Percentiles rank a stretch among this genome's conserved stretches.
phyloP scores from a whole-genome alignment of 306 rosid genomes.

The Morella rubra region DNA sequence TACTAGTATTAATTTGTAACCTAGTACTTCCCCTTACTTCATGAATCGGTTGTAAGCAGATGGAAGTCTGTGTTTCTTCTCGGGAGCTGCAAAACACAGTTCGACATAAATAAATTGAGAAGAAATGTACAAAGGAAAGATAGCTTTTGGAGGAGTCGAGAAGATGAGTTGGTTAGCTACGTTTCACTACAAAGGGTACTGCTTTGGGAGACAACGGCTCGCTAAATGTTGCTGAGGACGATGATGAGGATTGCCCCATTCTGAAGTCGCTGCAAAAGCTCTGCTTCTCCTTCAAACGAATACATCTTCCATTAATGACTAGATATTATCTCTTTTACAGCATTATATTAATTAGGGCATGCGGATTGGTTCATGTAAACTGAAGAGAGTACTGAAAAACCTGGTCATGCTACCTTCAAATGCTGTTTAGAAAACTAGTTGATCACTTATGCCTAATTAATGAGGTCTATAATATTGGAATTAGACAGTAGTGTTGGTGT shows the following conservation, averaged over 20 bases:
- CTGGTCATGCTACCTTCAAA: neutral
- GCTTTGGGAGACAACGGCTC: conserved; percentile 84
- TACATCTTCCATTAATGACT: neutral
- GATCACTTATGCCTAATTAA: neutral
- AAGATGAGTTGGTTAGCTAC: conserved; percentile 31
- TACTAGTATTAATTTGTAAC: neutral
- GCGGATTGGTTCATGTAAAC: neutral
- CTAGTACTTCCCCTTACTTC: conserved; percentile 59
- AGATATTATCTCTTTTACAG: neutral
- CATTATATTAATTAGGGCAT: neutral
- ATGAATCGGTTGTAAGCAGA: conserved; percentile 98
- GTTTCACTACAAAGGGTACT: conserved; percentile 81
- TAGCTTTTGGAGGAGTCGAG: neutral
- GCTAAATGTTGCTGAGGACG: conserved; percentile 54
- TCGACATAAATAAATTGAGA: neutral
- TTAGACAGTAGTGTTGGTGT: neutral
- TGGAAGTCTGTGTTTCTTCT: conserved; percentile 95
- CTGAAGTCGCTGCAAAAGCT: conserved; percentile 58
- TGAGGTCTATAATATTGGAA: neutral
- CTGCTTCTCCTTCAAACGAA: conserved; percentile 37
- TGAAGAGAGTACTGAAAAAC: neutral
- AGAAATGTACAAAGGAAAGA: neutral
- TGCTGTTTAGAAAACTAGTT: too few species aligned
- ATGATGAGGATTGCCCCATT: conserved; percentile 57
- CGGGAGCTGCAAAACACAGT: conserved; percentile 68